Evolutionary conservation across 1,139 yeast genomes (phyloP).

Genomic region (Sugiyamaella neomexicana): DNA sequence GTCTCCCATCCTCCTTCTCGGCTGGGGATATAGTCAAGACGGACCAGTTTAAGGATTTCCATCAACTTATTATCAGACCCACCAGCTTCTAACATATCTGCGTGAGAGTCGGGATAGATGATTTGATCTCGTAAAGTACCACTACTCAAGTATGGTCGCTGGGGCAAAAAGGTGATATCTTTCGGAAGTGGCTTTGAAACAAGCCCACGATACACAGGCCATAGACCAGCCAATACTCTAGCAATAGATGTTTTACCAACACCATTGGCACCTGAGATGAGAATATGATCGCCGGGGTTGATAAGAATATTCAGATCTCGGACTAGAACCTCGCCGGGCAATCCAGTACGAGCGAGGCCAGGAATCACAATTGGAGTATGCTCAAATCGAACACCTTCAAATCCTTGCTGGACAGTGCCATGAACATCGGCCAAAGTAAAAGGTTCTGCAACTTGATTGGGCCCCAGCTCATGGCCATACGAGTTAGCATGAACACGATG

Average conservation of each 20-base stretch:
- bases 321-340: slow-evolving; percentile 50
- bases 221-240: slow-evolving; percentile 79
- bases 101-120: slow-evolving; percentile 78
- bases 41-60: slow-evolving; percentile 70
- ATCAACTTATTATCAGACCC: slow-evolving; percentile 66
- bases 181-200: slow-evolving; percentile 75
- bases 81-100: slow-evolving; percentile 75
- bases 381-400: slow-evolving; percentile 79
- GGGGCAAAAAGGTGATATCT: slow-evolving; percentile 77
- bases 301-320: slow-evolving; percentile 64
- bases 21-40: slow-evolving; percentile 70
- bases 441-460: slow-evolving; percentile 13
- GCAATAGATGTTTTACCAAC: slow-evolving; percentile 88
- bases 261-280: slow-evolving; percentile 85
- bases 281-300: slow-evolving; percentile 65
- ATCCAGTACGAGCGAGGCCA: slow-evolving; percentile 38
- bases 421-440: slow-evolving; percentile 53
- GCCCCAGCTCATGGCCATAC: slow-evolving; percentile 28
- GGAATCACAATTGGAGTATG: slow-evolving; percentile 84
- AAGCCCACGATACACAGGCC: slow-evolving; percentile 87
- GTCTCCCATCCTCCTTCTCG: slow-evolving; percentile 64
- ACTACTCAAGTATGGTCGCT: slow-evolving; percentile 71
- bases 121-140: slow-evolving; percentile 87
- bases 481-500: slow-evolving; percentile 75
- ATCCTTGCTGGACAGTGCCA: slow-evolving; percentile 81